Evolutionary conservation across 2,329 filamentous ascomycete species (phyloP).

Genomic region (Epicoccum sorghinum): DNA sequence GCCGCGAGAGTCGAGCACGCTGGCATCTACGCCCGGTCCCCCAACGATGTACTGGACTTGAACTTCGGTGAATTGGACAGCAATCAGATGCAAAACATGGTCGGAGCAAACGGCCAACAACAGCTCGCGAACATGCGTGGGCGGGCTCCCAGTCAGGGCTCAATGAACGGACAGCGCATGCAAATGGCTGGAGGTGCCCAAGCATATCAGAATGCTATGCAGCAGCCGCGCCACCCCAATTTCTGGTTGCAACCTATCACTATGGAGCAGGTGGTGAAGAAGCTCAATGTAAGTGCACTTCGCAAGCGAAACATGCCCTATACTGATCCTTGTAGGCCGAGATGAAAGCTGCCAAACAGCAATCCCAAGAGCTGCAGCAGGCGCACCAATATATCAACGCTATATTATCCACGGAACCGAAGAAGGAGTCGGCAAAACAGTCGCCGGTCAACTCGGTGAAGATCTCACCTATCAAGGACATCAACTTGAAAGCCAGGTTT

Average conservation of each 20-base stretch:
- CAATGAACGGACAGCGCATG: conserved; percentile 68
- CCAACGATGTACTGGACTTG: conserved; percentile 81
- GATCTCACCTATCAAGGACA: conserved; percentile 64
- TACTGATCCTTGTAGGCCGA: conserved; percentile 67
- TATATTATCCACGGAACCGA: conserved; percentile 74
- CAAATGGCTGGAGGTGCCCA: conserved; percentile 61
- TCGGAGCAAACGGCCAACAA: conserved; percentile 62
- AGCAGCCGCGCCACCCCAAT: conserved; percentile 76
- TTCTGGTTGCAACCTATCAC: conserved; percentile 89
- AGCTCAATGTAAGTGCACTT: conserved; percentile 69
- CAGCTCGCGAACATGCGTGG: conserved; percentile 71
- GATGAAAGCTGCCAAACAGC: conserved; percentile 86
- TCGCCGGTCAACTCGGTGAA: conserved; percentile 50
- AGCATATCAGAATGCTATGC: conserved; percentile 63
- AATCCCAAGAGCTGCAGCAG: conserved; percentile 82
- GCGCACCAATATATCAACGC: conserved; percentile 82
- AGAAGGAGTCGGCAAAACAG: conserved; percentile 58
- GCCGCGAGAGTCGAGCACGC: conserved; percentile 96
- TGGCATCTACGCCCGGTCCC: conserved; percentile 72
- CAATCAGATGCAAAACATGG: conserved; percentile 71
- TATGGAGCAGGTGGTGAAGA: conserved; percentile 86
- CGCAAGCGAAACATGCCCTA: conserved; percentile 13
- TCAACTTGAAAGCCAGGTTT: conserved; percentile 74
- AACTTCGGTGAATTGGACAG: conserved; percentile 92
- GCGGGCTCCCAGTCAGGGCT: conserved; percentile 61